Percentiles rank a stretch among this genome's conserved stretches.
phyloP scores from a whole-genome alignment of 1,139 yeast species.

The Scheffersomyces stambukii region DNA sequence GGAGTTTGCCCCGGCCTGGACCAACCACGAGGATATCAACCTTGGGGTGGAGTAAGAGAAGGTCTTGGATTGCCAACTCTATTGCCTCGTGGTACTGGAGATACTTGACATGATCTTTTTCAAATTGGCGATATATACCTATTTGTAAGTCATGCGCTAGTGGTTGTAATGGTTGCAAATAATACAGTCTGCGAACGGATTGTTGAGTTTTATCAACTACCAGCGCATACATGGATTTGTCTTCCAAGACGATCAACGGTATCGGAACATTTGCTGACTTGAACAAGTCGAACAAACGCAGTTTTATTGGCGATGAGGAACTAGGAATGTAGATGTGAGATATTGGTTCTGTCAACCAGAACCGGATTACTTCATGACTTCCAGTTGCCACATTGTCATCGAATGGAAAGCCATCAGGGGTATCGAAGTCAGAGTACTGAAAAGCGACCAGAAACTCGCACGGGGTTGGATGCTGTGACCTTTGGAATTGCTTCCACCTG shows the following conservation, averaged over 20 bases:
- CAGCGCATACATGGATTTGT: neutral
- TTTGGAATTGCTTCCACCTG: too few species aligned
- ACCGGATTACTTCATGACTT: too few species aligned
- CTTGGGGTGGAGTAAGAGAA: constrained; percentile 5
- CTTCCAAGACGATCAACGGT: constrained; percentile 5
- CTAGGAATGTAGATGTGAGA: too few species aligned
- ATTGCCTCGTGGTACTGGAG: constrained; percentile 65
- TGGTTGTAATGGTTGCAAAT: constrained; percentile 63
- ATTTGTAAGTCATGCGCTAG: constrained; percentile 52
- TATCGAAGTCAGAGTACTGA: too few species aligned
- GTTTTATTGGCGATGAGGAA: neutral
- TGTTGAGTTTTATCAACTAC: constrained; percentile 1
- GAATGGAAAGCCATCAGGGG: too few species aligned
- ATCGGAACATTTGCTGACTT: constrained; percentile 2
- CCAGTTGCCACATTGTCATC: too few species aligned
- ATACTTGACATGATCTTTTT: constrained; percentile 65
- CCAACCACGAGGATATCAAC: constrained; percentile 61
- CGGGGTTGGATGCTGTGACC: too few species aligned
- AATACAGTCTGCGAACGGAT: too few species aligned
- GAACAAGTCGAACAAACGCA: constrained; percentile 1
- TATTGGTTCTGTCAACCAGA: too few species aligned
- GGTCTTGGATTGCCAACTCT: constrained; percentile 44
- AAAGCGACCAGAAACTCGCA: too few species aligned
- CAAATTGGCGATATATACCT: constrained; percentile 64
- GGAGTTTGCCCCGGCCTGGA: constrained; percentile 83